phyloP scores from a whole-genome alignment of 177 flowering plant genomes.

The Vitis hybrid region DNA sequence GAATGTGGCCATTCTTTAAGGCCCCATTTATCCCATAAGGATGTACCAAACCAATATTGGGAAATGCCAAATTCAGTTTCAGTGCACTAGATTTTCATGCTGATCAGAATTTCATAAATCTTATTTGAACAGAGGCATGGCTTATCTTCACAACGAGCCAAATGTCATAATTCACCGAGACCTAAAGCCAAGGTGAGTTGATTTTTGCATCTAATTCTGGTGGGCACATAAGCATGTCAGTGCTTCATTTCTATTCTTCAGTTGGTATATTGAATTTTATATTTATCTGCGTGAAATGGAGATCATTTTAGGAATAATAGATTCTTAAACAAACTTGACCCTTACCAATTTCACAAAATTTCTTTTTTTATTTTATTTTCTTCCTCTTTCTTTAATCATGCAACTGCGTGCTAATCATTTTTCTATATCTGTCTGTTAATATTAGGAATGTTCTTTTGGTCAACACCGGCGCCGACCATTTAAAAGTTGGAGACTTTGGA shows the following conservation, averaged over 20 bases:
- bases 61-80: background rate
- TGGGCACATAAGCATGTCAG: background rate
- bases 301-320: too few relatives aligned
- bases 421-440: background rate
- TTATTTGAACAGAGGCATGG: conserved; percentile 76
- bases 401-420: background rate
- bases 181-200: conserved; percentile 87
- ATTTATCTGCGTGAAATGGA: too few relatives aligned
- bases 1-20: too few relatives aligned
- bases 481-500: conserved; percentile 99
- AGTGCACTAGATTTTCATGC: conserved; percentile 7
- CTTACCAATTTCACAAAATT: background rate
- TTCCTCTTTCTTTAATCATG: background rate
- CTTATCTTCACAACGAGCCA: conserved; percentile 98
- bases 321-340: background rate
- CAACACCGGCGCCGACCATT: conserved; percentile 90
- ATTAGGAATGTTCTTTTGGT: conserved; percentile 94
- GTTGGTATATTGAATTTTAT: too few relatives aligned
- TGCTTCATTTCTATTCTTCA: background rate
- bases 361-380: conserved; percentile 3
- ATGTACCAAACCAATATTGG: too few relatives aligned
- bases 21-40: too few relatives aligned
- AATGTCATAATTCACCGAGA: conserved; percentile 95
- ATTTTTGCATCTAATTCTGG: conserved; percentile 4
- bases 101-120: conserved; percentile 13